Evolutionary conservation across 495 filamentous ascomycete genomes (phyloP).

Genomic region (Xylaria castorea): DNA sequence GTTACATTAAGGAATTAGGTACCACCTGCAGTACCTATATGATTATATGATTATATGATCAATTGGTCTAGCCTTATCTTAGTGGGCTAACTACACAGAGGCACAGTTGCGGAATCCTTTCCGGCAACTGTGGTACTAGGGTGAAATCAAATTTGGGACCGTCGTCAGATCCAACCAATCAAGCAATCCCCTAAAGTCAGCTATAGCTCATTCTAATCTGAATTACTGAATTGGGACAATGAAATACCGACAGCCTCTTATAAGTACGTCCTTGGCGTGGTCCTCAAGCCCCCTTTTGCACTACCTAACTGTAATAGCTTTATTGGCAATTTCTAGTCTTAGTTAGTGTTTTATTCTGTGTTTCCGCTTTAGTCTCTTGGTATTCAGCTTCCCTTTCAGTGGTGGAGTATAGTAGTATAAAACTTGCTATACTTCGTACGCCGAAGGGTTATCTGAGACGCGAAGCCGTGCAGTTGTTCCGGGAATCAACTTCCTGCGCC

Average conservation of each 20-base stretch:
- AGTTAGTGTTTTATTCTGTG: neutral
- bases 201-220: neutral
- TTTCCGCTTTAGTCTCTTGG: neutral
- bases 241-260: neutral
- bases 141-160: neutral
- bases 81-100: neutral
- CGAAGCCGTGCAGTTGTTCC: neutral
- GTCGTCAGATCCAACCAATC: neutral
- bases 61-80: neutral
- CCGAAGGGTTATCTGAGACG: neutral
- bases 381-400: neutral
- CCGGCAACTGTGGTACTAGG: constrained; percentile 5
- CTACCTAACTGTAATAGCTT: neutral
- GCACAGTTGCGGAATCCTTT: neutral
- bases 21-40: neutral
- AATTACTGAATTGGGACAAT: constrained; percentile 16
- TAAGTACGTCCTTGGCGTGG: neutral
- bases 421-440: no score
- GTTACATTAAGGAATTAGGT: neutral
- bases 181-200: constrained; percentile 7
- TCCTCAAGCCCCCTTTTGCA: neutral
- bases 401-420: neutral
- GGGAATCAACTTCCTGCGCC: neutral
- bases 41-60: neutral
- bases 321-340: neutral